Evolutionary conservation across 495 filamentous ascomycete genomes (phyloP), one percentile per base, ranked within the genome.

Genomic region (Xylaria bambusicola): DNA sequence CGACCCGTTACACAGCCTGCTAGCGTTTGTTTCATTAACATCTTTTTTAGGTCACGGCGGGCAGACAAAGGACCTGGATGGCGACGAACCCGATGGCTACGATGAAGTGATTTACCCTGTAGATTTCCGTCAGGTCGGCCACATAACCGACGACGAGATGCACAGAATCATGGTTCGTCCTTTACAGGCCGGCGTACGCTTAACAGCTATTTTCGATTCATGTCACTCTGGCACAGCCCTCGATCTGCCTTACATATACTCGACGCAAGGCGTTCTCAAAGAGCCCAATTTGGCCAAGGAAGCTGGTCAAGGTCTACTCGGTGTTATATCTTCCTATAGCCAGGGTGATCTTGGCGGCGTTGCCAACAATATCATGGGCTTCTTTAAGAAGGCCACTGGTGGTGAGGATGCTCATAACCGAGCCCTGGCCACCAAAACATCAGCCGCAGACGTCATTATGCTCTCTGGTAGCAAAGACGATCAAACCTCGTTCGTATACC

Each of bases 141-240:
- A 97, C 72, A 97, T 98, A 64, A 92, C 95, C 57, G 94, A 98
- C 71, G 94, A 98, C 66, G 93, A 98, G 76, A 96, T 98, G 92
- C 94, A 98, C 71, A 82, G 89, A 52, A 97, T 98, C 71, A 95
- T 98, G 92, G 94, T 98, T 48, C 78, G 77, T 44, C 85, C 91
- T 8, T 79, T 98, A 13, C 82, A 82, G 62, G 81, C 89, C 10
- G 94, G 94, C 58, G 93, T 97, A 21, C 87, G 94, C 33, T 79
- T 98, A 51, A 98, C 94, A 1, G 94, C 94, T 42, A 98, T 98
- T 72, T 98, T 98, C 78, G 94, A 98, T 76, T 97, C 93, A n/a
- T 98, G 94, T 77, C 94, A 98, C 75, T 97, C 93, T 3, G 94
- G 94, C 62, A 96, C 94, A 7, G 94, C 93, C 6, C 82, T 98